Evolutionary conservation across 257 asterid species (phyloP).

Genomic region (Solanum pennellii): DNA sequence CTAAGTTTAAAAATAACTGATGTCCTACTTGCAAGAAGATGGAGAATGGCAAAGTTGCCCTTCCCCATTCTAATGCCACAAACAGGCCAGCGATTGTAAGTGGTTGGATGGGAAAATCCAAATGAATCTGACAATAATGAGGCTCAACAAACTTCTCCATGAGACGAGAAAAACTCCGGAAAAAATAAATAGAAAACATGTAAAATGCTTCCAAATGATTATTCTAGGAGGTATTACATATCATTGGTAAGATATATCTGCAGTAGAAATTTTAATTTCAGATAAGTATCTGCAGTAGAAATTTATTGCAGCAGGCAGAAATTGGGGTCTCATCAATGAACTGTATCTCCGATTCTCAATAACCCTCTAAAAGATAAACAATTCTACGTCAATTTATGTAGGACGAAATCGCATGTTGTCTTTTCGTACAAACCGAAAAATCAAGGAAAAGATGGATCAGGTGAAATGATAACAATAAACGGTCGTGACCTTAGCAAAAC

Average conservation of each 20-base stretch:
- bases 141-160: background rate
- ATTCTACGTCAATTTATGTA: background rate
- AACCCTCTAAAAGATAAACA: background rate
- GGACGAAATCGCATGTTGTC: background rate
- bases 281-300: background rate
- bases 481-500: background rate
- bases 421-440: background rate
- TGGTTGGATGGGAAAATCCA: background rate
- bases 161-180: background rate
- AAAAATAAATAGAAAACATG: background rate
- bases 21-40: background rate
- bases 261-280: background rate
- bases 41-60: background rate
- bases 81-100: background rate
- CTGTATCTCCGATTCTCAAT: background rate
- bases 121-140: background rate
- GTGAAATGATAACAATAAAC: background rate
- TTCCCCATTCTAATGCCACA: background rate
- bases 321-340: background rate
- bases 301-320: background rate
- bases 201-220: background rate
- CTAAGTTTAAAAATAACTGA: background rate
- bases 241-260: background rate
- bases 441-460: background rate
- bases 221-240: background rate